Percentiles rank a stretch among this genome's conserved stretches.
Conservation (phyloP, 1,139 yeast species). For the Tardiomyces blankii region DNA sequence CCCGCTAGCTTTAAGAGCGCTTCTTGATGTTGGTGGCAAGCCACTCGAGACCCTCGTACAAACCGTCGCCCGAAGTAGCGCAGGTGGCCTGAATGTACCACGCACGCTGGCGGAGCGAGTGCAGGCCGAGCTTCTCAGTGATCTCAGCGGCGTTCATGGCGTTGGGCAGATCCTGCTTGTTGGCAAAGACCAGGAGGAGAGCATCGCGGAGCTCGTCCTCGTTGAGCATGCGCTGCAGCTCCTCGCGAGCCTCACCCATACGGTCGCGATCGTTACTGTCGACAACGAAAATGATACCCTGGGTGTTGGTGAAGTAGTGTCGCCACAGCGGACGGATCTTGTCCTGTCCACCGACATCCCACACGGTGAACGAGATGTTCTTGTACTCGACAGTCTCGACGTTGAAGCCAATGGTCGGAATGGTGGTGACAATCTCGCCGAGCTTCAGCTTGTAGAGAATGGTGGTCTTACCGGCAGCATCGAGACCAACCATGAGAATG, state of each 20-base stretch:
- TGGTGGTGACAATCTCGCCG: conserved; percentile 88
- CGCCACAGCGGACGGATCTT: conserved; percentile 94
- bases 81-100: conserved; percentile 94
- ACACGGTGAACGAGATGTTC: conserved; percentile 87
- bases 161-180: conserved; percentile 91
- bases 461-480: conserved; percentile 89
- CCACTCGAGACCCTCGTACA: conserved; percentile 93
- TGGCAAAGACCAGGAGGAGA: conserved; percentile 76
- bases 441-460: conserved; percentile 80
- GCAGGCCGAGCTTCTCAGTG: conserved; percentile 85
- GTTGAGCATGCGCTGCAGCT: conserved; percentile 86
- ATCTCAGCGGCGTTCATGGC: conserved; percentile 95
- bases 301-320: conserved; percentile 90
- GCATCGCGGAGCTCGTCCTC: conserved; percentile 93
- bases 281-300: conserved; percentile 87
- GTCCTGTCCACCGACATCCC: conserved; percentile 98
- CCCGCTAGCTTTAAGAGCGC: conserved; percentile 26
- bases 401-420: conserved; percentile 90
- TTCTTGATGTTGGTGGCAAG: conserved; percentile 77
- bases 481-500: conserved; percentile 90
- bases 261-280: conserved; percentile 93
- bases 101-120: conserved; percentile 86
- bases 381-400: conserved; percentile 92
- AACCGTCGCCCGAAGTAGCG: conserved; percentile 92
- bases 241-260: conserved; percentile 87